Percentiles rank a stretch among this genome's conserved stretches.
Conservation (phyloP, 768 basidiomycete genomes). For the Lactifluus volemus region DNA sequence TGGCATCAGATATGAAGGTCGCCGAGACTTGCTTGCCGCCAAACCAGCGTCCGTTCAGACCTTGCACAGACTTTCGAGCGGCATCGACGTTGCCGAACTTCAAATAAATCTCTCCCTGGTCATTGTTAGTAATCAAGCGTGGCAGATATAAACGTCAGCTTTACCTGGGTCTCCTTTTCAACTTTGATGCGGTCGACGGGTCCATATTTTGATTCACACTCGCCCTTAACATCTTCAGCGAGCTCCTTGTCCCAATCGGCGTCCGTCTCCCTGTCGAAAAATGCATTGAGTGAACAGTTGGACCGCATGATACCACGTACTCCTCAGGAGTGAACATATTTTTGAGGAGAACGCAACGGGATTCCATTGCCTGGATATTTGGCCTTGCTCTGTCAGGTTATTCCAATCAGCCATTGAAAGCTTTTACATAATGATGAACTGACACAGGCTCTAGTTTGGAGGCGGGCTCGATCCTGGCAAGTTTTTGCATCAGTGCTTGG, state of each 20-base stretch:
- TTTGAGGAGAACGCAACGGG: conserved; percentile 80
- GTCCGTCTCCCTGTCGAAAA: conserved; percentile 71
- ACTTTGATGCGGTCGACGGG: conserved; percentile 81
- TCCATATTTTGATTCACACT: conserved; percentile 90
- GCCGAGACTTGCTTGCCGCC: conserved; percentile 86
- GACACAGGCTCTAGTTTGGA: conserved; percentile 54
- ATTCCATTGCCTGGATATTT: conserved; percentile 78
- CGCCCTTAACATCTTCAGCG: conserved; percentile 90
- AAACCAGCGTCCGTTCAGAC: conserved; percentile 95
- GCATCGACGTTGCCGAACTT: conserved; percentile 76
- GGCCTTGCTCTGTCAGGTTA: conserved; percentile 49
- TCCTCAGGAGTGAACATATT: conserved; percentile 99
- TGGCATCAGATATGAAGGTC: conserved; percentile 83
- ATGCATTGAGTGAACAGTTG: not conserved
- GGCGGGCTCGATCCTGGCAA: conserved; percentile 83
- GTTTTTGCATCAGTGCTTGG: conserved; percentile 99
- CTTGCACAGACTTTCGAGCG: conserved; percentile 78
- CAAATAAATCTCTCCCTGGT: conserved; percentile 93
- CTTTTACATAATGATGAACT: conserved; percentile 21
- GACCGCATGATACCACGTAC: conserved; percentile 36
- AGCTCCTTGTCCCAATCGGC: conserved; percentile 96
- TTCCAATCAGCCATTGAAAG: conserved; percentile 12
- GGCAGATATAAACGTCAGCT: conserved; percentile 19
- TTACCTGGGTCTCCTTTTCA: conserved; percentile 86
- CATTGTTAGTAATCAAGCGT: not conserved